Conservation (phyloP, 176 grass and related monocot species). For the Rhipidocladum racemiflorum region DNA sequence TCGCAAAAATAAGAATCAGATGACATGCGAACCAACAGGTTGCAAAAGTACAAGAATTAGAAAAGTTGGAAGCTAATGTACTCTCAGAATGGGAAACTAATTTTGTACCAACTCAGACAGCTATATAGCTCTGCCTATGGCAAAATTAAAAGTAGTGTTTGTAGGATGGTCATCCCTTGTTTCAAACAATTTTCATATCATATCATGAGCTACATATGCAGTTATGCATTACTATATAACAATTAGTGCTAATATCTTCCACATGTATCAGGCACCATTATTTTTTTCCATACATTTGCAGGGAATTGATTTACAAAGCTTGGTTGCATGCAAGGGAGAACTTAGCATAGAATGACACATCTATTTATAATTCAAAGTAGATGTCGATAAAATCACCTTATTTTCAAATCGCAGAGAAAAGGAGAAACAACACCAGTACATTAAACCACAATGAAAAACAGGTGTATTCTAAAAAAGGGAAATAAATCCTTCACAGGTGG, state of each 20-base stretch:
- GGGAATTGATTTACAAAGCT: background rate
- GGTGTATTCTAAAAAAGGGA: background rate
- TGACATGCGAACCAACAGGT: background rate
- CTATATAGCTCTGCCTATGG: background rate
- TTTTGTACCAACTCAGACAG: background rate
- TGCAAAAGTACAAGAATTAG: background rate
- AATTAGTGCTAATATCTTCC: background rate
- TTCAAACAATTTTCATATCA: conserved; percentile 16
- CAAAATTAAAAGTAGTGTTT: background rate
- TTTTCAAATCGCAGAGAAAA: background rate
- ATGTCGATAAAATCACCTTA: background rate
- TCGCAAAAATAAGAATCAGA: conserved; percentile 9
- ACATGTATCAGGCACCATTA: background rate
- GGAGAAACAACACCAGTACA: background rate
- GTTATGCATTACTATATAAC: background rate
- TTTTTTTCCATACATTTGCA: conserved; percentile 5
- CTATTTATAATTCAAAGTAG: conserved; percentile 9
- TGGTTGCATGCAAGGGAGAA: conserved; percentile 16
- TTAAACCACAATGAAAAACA: background rate
- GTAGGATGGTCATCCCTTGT: background rate
- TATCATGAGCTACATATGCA: background rate
- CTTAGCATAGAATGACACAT: background rate
- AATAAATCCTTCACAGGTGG: background rate
- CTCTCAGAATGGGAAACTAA: conserved; percentile 1
- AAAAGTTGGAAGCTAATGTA: conserved; percentile 15